Percentiles rank a stretch among this genome's conserved stretches.
phyloP scores from a whole-genome alignment of 768 basidiomycete genomes.

The Hericium coralloides region DNA sequence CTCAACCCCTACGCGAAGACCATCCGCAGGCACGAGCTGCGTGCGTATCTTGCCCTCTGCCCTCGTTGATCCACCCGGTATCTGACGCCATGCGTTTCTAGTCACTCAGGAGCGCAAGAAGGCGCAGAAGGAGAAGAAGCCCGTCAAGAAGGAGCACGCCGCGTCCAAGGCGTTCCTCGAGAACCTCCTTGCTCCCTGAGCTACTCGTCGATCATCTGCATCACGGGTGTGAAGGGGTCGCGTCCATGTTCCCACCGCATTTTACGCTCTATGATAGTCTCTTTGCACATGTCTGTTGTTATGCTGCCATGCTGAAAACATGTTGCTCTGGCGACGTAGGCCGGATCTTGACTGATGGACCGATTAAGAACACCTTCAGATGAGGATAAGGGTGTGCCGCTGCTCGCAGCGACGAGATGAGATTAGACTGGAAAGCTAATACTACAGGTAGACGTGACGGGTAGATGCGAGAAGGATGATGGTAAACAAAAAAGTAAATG shows the following conservation, averaged over 20 bases:
- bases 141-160: constrained; percentile 50
- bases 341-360: not conserved
- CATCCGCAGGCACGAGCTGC: constrained; percentile 78
- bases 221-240: not conserved
- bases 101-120: constrained; percentile 77
- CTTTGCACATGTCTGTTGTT: constrained; percentile 9
- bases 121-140: constrained; percentile 49
- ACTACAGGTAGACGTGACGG: too few relatives aligned
- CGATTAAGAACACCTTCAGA: too few relatives aligned
- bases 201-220: not conserved
- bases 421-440: too few relatives aligned
- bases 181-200: constrained; percentile 79
- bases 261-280: not conserved
- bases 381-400: too few relatives aligned
- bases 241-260: not conserved
- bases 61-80: not conserved
- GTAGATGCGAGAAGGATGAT: too few relatives aligned
- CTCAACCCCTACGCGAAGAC: constrained; percentile 99
- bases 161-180: constrained; percentile 80
- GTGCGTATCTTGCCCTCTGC: constrained; percentile 38
- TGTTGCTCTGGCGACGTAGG: constrained; percentile 7
- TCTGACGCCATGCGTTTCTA: constrained; percentile 20
- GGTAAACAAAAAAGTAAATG: too few relatives aligned
- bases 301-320: constrained; percentile 16
- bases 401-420: too few relatives aligned